Evolutionary conservation across 2,329 filamentous ascomycete genomes (phyloP), one percentile per base, ranked within the genome.

Genomic region (Xylaria sp.): DNA sequence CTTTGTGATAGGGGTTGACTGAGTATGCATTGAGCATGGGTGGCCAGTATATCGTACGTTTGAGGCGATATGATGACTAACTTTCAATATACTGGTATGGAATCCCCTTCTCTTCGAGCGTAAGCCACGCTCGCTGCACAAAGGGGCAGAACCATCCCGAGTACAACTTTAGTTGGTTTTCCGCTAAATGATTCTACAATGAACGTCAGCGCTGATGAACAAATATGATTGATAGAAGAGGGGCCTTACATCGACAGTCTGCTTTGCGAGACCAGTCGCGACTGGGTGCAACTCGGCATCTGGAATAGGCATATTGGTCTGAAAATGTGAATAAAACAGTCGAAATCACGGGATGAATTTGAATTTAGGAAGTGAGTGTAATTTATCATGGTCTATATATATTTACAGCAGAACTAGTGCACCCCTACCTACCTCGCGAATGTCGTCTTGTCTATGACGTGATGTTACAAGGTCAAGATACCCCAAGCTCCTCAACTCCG

Each of bases 1-100:
- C 82, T 71, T 89, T 89, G 77, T 87, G 79, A 76, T 88, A 89
- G 8, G 86, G 86, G 71, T 89, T 88, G 15, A 88, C 85, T 80
- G 32, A 15, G 4, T n/a, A 25, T 12, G n/a, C 23, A 50, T 59
- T 59, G 20, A 58, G 43, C 20, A 45, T 10, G 12, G 28, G 32
- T 28, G 34, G 9, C 3, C 4, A 8, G 28, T n/a, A 23, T 25
- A 23, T 32, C 18, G 36, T 18, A 15, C 4, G 3, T 6, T 23
- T 18, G 3, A 36, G 20, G 18, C 9, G n/a, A 30, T 6, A 32
- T 13, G n/a, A 23, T 15, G 36, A 46, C 53, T 5, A 20, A 72
- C 70, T 68, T 70, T 86, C 83, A 69, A 85, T 83, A 74, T 86
- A 86, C 78, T 88, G 83, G 75, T 89, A 89, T 9, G 84, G 86